Base-by-base conservation (phyloP, 2,329 filamentous ascomycete genomes). In the Exophiala mesophila region DNA sequence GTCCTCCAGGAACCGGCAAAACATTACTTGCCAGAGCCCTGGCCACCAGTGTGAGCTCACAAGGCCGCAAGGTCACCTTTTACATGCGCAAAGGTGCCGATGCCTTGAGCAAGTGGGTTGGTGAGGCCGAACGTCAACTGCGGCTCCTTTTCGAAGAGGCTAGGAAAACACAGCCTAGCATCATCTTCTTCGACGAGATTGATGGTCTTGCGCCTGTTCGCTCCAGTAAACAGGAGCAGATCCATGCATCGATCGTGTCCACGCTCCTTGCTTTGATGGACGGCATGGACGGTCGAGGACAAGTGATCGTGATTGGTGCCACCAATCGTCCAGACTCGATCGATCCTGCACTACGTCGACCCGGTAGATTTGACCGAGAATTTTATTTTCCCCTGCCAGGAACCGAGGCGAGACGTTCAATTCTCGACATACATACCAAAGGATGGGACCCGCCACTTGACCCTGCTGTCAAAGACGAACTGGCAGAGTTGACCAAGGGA, bases 51-150 rank as follows among this genome's bases (percentile, higher is more conserved):
- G 84, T 95, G 45, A 89, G 88, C 51, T 80, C 85, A 9, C 85
- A 90, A 36, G 90, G 90, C 16, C 83, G 84, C 54, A 97, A 97
- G 63, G 92, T 98, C 51, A 97, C 89, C 0, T 98, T 98, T 57
- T 98, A 97, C 66, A 98, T 98, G 92, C 84, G 92, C 47, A 98
- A 98, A 66, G 94, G 92, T 61, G 94, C 92, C 17, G 92, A 98
- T 74, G 89, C 89, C 12, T 71, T 98, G 49, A 96, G 89, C 65
- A 98, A 98, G 67, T 98, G 92, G 92, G 92, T 98, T 39, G 92
- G 92, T 60, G 92, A 98, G 66, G 92, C 94, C 7, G 92, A 98
- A 67, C 84, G 90, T 65, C 92, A 98, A 62, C 77, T 98, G 40
- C 82, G 92, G 33, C 70, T 97, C 44, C 74, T 98, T 4, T 98